These are phyloP conservation scores for Sporothrix pallida DNA, from an alignment of 2,329 filamentous ascomycete genomes.

Conservation along the genomic window DNA sequence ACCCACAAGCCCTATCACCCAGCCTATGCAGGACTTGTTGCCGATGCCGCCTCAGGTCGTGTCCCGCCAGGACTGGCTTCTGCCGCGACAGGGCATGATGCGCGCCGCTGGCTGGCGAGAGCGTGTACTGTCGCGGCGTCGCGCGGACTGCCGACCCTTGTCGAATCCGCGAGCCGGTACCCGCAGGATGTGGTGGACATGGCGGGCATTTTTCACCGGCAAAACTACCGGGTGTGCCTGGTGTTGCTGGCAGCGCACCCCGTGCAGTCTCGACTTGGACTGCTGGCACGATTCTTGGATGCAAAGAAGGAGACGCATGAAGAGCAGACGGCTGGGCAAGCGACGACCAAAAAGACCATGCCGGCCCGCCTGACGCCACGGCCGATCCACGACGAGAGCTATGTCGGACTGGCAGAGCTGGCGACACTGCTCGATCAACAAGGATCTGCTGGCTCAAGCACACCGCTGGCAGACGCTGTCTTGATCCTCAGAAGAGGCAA, in stretches of 20 bases:
- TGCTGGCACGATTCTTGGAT: slow-evolving; percentile 50
- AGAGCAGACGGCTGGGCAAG: not conserved
- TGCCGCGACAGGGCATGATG: slow-evolving; percentile 49
- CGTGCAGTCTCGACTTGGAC: slow-evolving; percentile 51
- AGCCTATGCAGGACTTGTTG: slow-evolving; percentile 45
- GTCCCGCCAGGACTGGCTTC: slow-evolving; percentile 47
- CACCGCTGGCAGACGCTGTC: slow-evolving; percentile 43
- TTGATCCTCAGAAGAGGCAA: slow-evolving; percentile 50
- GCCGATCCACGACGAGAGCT: slow-evolving; percentile 55
- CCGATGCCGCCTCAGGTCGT: slow-evolving; percentile 35
- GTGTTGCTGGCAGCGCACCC: slow-evolving; percentile 52
- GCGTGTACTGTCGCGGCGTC: slow-evolving; percentile 47
- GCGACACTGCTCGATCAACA: slow-evolving; percentile 48
- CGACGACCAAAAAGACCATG: slow-evolving; percentile 37
- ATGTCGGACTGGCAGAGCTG: slow-evolving; percentile 47
- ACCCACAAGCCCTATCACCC: slow-evolving; percentile 58
- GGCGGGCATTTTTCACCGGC: slow-evolving; percentile 45
- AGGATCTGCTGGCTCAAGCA: slow-evolving; percentile 32
- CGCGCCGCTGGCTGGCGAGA: slow-evolving; percentile 52
- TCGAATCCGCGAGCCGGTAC: slow-evolving; percentile 55
- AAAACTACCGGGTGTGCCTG: slow-evolving; percentile 49
- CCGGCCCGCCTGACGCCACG: slow-evolving; percentile 52
- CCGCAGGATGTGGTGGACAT: slow-evolving; percentile 50
- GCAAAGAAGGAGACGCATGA: slow-evolving; percentile 32
- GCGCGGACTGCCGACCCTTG: slow-evolving; percentile 47